These are phyloP conservation scores for Peronospora farinosa DNA, from an alignment of 352 stramenopile species.

Conservation along the genomic window DNA sequence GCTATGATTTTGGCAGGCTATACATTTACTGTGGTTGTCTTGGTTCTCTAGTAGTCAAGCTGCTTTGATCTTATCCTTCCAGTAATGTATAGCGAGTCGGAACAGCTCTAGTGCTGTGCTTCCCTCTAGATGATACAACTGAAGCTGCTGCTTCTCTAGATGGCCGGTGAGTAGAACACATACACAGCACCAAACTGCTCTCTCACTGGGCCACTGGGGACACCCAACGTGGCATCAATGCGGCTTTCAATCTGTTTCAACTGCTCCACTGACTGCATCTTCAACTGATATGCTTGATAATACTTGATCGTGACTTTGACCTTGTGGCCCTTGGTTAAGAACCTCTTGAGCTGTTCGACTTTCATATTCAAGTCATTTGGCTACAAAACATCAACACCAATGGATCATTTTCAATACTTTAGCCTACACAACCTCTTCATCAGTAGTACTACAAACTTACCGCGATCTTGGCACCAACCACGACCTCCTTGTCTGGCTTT, in stretches of 20 bases:
- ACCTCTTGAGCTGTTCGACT: constrained; percentile 57
- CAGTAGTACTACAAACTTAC: constrained; percentile 28
- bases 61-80: background rate
- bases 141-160: constrained; percentile 4
- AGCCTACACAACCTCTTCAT: background rate
- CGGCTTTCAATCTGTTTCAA: constrained; percentile 38
- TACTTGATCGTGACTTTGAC: constrained; percentile 76
- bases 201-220: constrained; percentile 23
- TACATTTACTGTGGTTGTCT: background rate
- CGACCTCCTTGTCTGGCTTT: constrained; percentile 68
- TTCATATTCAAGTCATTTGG: constrained; percentile 66
- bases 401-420: background rate
- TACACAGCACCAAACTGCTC: constrained; percentile 59
- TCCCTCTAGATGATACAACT: constrained; percentile 3
- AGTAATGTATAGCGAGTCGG: background rate
- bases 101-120: constrained; percentile 2
- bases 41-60: background rate
- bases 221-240: constrained; percentile 38
- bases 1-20: too few species aligned
- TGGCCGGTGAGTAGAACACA: constrained; percentile 43
- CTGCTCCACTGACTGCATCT: constrained; percentile 40
- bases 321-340: constrained; percentile 71
- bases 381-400: constrained; percentile 17
- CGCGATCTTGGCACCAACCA: constrained; percentile 64
- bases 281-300: constrained; percentile 50